Evolutionary conservation across 345 rosid species (phyloP).

Genomic region (Rhizophora apiculata): DNA sequence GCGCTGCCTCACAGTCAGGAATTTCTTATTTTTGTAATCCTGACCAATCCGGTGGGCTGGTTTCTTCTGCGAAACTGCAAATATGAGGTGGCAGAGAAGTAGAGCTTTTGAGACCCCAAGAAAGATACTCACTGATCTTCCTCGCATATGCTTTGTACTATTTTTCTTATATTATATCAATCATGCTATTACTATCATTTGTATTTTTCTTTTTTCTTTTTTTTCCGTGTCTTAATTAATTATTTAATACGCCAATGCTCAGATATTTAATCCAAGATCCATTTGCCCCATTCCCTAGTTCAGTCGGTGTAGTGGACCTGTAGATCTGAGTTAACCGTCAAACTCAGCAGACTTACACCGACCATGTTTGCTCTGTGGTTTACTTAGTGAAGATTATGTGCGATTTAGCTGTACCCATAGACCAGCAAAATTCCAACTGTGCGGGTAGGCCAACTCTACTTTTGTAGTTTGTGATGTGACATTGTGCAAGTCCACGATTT

Average conservation of each 20-base stretch:
- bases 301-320: conserved; percentile 20
- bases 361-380: background rate
- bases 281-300: background rate
- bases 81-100: background rate
- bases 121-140: conserved; percentile 24
- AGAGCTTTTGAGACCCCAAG: conserved; percentile 19
- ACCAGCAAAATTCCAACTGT: background rate
- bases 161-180: background rate
- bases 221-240: too few relatives aligned
- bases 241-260: background rate
- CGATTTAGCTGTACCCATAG: background rate
- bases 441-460: background rate
- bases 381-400: background rate
- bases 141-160: conserved; percentile 15
- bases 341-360: background rate
- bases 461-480: too few relatives aligned
- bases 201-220: too few relatives aligned
- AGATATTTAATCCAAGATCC: background rate
- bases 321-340: background rate
- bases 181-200: too few relatives aligned
- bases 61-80: background rate
- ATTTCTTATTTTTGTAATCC: conserved; percentile 21
- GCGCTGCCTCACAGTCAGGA: conserved; percentile 26
- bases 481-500: too few relatives aligned
- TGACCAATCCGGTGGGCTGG: conserved; percentile 19